Evolutionary conservation across 805 yeast species (phyloP), one percentile per base, ranked within the genome.

Genomic region (Starmerella stellata): DNA sequence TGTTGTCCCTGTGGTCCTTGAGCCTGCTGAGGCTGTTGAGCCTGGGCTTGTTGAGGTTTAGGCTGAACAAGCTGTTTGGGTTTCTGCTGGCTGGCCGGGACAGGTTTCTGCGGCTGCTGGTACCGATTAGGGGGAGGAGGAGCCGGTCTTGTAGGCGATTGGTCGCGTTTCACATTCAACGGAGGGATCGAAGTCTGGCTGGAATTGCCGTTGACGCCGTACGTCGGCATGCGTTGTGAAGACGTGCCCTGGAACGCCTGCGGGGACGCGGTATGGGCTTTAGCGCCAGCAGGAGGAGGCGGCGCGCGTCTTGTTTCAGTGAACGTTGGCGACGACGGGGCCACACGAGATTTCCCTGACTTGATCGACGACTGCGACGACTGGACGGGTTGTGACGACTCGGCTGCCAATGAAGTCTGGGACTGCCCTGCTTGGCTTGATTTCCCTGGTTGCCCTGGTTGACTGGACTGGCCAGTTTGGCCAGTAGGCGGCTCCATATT

Each of bases 361-460:
- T 32, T 27, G 13, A n/a, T 14, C 13, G 21, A 15, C 34, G 21
- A 9, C 34, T 18, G 34, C 27, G 11, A 8, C 27, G 13, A 32
- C n/a, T 18, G 11, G 36, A 13, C 8, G 36, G 27, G 17, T n/a
- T 34, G 15, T 15, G 5, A 21, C 21, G 19, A 25, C 25, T 21
- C 21, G 21, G 34, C 34, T 11, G 17, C 21, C 20, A 30, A n/a
- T n/a, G n/a, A n/a, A n/a, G n/a, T n/a, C n/a, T n/a, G n/a, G n/a
- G n/a, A n/a, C n/a, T n/a, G 27, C 21, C 18, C 13, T 34, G 21
- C 20, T 21, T 16, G 14, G n/a, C n/a, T n/a, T n/a, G n/a, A n/a
- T n/a, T n/a, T n/a, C n/a, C n/a, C n/a, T n/a, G n/a, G n/a, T n/a
- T 20, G 35, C 68, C 45, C 60, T 56, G 45, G 25, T 16, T 21